phyloP scores from a whole-genome alignment of 805 yeast genomes.

The Schwanniomyces sp. region DNA sequence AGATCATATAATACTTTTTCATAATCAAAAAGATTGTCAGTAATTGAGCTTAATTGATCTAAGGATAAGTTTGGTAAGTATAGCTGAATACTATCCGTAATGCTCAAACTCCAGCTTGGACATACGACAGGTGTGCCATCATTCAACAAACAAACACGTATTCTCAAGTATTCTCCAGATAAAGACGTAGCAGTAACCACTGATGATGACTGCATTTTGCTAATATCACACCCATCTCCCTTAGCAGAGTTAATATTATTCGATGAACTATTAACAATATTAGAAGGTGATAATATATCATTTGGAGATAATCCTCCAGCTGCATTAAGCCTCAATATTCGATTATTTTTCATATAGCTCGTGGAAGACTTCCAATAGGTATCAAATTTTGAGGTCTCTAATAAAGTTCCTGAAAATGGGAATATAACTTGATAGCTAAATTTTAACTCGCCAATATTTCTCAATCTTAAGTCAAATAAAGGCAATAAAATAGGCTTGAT shows the following conservation, averaged over 20 bases:
- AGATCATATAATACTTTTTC: constrained; percentile 38
- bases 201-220: constrained; percentile 41
- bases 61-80: constrained; percentile 62
- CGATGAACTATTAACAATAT: constrained; percentile 13
- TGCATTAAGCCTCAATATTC: constrained; percentile 28
- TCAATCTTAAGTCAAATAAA: constrained; percentile 75
- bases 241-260: constrained; percentile 9
- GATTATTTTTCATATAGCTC: constrained; percentile 42
- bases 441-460: constrained; percentile 76
- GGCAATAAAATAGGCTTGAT: constrained; percentile 56
- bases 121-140: constrained; percentile 88
- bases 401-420: constrained; percentile 82
- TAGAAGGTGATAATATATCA: constrained; percentile 38
- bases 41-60: constrained; percentile 41
- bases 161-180: constrained; percentile 72
- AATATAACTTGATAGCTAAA: constrained; percentile 80
- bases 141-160: constrained; percentile 66
- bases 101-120: constrained; percentile 60
- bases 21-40: constrained; percentile 41
- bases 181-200: constrained; percentile 91
- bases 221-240: constrained; percentile 5
- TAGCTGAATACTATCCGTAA: constrained; percentile 51
- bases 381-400: constrained; percentile 89
- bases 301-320: constrained; percentile 43
- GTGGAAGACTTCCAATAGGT: constrained; percentile 95